phyloP scores from a whole-genome alignment of 2,329 filamentous ascomycete species.

The Malbranchea zuffiana region DNA sequence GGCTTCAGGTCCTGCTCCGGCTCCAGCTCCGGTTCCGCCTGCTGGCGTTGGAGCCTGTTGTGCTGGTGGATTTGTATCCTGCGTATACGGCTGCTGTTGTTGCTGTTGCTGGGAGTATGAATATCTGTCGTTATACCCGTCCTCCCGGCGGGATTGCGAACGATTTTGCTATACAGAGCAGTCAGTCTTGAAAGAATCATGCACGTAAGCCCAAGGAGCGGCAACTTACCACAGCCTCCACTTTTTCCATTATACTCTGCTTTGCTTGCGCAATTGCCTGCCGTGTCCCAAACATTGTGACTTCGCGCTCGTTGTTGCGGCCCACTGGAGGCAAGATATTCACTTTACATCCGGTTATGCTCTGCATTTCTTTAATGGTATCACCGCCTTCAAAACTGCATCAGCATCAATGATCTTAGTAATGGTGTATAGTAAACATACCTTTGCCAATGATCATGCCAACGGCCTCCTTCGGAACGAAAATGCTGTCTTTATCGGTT shows the following conservation, averaged over 20 bases:
- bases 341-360: constrained; percentile 80
- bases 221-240: constrained; percentile 68
- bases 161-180: constrained; percentile 27
- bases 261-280: constrained; percentile 74
- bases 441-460: constrained; percentile 94
- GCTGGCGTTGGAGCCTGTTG: constrained; percentile 31
- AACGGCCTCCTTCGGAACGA: constrained; percentile 79
- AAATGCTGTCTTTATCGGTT: constrained; percentile 60
- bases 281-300: constrained; percentile 67
- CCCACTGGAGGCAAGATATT: constrained; percentile 73
- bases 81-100: constrained; percentile 23
- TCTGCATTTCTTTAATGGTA: constrained; percentile 90
- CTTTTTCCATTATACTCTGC: constrained; percentile 78
- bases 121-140: constrained; percentile 32
- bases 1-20: constrained; percentile 45
- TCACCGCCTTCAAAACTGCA: constrained; percentile 51
- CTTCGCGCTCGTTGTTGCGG: constrained; percentile 71
- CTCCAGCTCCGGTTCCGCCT: constrained; percentile 5
- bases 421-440: constrained; percentile 16
- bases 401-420: constrained; percentile 14
- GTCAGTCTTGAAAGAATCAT: constrained; percentile 16
- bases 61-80: constrained; percentile 22
- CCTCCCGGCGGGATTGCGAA: constrained; percentile 24
- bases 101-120: constrained; percentile 37
- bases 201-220: background rate